Evolutionary conservation across 1,284 basidiomycete genomes (phyloP).

Genomic region (Tilletia walkeri): DNA sequence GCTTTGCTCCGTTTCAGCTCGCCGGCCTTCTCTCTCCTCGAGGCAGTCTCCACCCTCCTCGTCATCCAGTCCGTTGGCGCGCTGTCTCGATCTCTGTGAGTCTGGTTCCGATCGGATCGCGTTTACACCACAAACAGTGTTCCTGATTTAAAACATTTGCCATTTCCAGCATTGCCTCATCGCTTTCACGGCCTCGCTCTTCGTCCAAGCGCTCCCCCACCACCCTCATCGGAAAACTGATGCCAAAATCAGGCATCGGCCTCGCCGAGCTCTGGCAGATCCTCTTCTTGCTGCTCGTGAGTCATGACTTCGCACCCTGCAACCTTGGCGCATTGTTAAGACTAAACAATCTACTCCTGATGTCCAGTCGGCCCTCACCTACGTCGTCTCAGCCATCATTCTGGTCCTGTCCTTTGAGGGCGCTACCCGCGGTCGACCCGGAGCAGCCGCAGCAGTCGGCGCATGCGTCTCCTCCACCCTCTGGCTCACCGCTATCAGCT

Average conservation of each 20-base stretch:
- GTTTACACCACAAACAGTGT: background rate
- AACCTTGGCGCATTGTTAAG: too few species aligned
- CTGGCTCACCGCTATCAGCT: constrained; percentile 53
- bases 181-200: constrained; percentile 12
- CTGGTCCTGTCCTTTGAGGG: constrained; percentile 50
- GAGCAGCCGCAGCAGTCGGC: constrained; percentile 48
- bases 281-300: constrained; percentile 37
- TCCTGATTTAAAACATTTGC: background rate
- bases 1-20: constrained; percentile 44
- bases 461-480: constrained; percentile 44
- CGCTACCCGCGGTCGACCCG: constrained; percentile 42
- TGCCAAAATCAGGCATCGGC: constrained; percentile 25
- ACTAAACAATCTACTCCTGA: too few species aligned
- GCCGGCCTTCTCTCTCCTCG: constrained; percentile 52
- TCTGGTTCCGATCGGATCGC: background rate
- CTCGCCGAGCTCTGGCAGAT: constrained; percentile 53
- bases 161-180: constrained; percentile 3
- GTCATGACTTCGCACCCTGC: background rate
- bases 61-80: constrained; percentile 45
- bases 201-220: constrained; percentile 5
- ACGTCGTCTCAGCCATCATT: constrained; percentile 45
- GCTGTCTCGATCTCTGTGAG: constrained; percentile 38
- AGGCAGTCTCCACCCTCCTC: constrained; percentile 51
- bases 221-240: background rate
- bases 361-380: constrained; percentile 47